Conservation (phyloP, 1,284 basidiomycete species). For the Nidula niveotomentosa region DNA sequence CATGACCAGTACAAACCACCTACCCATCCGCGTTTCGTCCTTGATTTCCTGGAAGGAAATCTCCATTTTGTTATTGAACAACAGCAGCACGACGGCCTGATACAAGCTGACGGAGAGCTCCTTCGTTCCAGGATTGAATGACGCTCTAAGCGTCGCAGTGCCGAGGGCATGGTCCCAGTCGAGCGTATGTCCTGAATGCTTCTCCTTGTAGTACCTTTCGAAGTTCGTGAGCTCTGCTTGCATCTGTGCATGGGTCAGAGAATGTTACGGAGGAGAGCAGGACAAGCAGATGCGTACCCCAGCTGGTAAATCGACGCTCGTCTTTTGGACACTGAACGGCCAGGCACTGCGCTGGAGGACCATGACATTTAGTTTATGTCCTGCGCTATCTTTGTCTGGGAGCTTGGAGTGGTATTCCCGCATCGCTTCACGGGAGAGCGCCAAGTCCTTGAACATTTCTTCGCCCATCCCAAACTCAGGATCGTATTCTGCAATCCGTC, state of each 20-base stretch:
- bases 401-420: slow-evolving; percentile 50
- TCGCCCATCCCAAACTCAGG: slow-evolving; percentile 87
- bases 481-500: slow-evolving; percentile 65
- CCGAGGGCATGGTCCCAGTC: slow-evolving; percentile 86
- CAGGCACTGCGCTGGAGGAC: slow-evolving; percentile 76
- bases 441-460: slow-evolving; percentile 88
- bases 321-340: slow-evolving; percentile 63
- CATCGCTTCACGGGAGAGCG: slow-evolving; percentile 71
- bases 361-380: slow-evolving; percentile 58
- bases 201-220: slow-evolving; percentile 68
- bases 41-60: slow-evolving; percentile 72
- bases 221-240: slow-evolving; percentile 66
- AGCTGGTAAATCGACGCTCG: slow-evolving; percentile 50
- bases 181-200: slow-evolving; percentile 73
- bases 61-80: slow-evolving; percentile 79
- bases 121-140: slow-evolving; percentile 74
- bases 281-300: slow-evolving; percentile 33
- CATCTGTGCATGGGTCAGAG: slow-evolving; percentile 49
- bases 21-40: slow-evolving; percentile 75
- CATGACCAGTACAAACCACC: slow-evolving; percentile 21
- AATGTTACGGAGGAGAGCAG: neutral
- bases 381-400: slow-evolving; percentile 21
- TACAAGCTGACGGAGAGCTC: slow-evolving; percentile 91
- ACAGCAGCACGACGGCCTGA: slow-evolving; percentile 84
- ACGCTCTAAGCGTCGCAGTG: slow-evolving; percentile 70